Percentiles rank a stretch among this genome's conserved stretches.
Evolutionary conservation across 2,329 filamentous ascomycete species (phyloP).

Genomic region (Trichoderma sp.): DNA sequence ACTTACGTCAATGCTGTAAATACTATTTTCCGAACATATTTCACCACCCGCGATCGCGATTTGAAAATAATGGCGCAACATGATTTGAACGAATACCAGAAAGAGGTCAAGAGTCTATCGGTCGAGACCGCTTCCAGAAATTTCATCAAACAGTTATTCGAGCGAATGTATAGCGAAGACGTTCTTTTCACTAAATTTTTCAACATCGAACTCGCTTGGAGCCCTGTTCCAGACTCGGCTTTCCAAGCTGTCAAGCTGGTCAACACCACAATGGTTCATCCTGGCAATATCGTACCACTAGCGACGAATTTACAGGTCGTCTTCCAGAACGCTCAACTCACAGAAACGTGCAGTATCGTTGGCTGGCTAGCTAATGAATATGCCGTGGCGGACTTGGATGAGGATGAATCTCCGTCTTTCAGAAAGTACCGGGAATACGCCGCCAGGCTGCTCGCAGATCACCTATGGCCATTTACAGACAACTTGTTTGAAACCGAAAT

Average conservation of each 20-base stretch:
- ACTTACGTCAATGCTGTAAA: conserved; percentile 57
- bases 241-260: conserved; percentile 53
- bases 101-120: conserved; percentile 52
- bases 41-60: conserved; percentile 55
- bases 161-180: conserved; percentile 58
- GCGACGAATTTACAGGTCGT: conserved; percentile 52
- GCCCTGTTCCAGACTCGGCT: conserved; percentile 50
- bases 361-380: conserved; percentile 63
- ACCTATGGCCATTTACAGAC: conserved; percentile 60
- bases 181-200: conserved; percentile 58
- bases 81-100: conserved; percentile 57
- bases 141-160: conserved; percentile 61
- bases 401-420: conserved; percentile 57
- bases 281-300: conserved; percentile 56
- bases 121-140: conserved; percentile 59
- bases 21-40: conserved; percentile 57
- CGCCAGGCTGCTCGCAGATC: conserved; percentile 56
- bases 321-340: conserved; percentile 50
- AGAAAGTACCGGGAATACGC: conserved; percentile 58
- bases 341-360: conserved; percentile 56
- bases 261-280: conserved; percentile 54
- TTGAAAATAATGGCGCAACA: conserved; percentile 55
- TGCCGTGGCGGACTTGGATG: conserved; percentile 55
- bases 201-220: conserved; percentile 56
- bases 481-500: conserved; percentile 57